Base-by-base conservation (phyloP, 2,329 filamentous ascomycete species). In the Sclerotinia spermophila region DNA sequence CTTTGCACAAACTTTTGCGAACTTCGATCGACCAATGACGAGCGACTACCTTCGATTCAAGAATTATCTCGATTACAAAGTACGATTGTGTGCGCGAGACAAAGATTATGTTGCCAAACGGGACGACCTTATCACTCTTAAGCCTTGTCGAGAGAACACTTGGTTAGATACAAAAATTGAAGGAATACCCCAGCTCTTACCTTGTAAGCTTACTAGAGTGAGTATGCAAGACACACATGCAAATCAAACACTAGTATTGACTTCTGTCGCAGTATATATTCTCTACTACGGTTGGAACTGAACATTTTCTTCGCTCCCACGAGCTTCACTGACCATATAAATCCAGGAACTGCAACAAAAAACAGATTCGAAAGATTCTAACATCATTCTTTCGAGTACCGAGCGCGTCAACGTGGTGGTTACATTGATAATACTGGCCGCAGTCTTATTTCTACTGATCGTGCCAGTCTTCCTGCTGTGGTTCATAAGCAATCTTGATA, bases 111-210 rank as follows among this genome's bases (percentile, higher is more conserved):
- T 82, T 15, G 69, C 76, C 6, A 70, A 76, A 2, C 79, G 79
- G 72, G 81, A 82, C 69, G 82, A 83, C 66, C 71, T 83, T 1
- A 74, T 83, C 15, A 79, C 79, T 0, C 73, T 83, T 0, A 75
- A 81, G 5, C 76, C 79, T 3, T 79, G 80, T 0, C 69, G 81
- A 48, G 81, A 82, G 51, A 76, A 79, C 71, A 80, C 81, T 5
- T 82, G 80, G 80, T 77, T 83, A 1, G 81, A 83, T 69, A 73
- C 72, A 8, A 59, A 69, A 0, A 75, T 83, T 10, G 81, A 82
- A 65, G 72, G 56, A 2, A 53, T 76, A 13, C 59, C 79, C 24
- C 71, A 73, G 35, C 69, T 51, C 8, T 66, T 72, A 15, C 45
- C 66, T n/a, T 71, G 72, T 45, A 67, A 35, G 10, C 5, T 27